These are phyloP conservation scores for Fonsecaea nubica DNA, from an alignment of 2,329 filamentous ascomycete genomes.

Conservation along the genomic window DNA sequence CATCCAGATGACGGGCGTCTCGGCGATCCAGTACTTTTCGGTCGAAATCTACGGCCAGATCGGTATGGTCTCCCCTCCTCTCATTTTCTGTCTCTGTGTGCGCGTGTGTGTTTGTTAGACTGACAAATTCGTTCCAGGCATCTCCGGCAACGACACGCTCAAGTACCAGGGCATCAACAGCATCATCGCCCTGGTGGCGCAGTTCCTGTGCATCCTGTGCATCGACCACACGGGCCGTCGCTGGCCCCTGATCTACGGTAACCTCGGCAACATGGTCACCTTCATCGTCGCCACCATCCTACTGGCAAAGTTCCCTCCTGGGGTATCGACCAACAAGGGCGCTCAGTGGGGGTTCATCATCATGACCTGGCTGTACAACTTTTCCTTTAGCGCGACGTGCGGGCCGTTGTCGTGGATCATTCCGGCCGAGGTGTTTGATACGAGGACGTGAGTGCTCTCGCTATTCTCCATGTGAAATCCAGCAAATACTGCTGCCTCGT, in stretches of 20 bases:
- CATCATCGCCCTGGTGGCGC: conserved; percentile 71
- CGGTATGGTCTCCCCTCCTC: conserved; percentile 42
- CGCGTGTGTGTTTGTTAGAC: too few species aligned
- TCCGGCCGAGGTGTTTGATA: conserved; percentile 75
- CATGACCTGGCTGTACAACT: conserved; percentile 81
- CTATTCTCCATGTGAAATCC: too few species aligned
- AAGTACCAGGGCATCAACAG: conserved; percentile 79
- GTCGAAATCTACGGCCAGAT: conserved; percentile 71
- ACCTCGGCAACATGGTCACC: conserved; percentile 72
- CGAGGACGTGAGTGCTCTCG: conserved; percentile 64
- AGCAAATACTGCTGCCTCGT: too few species aligned
- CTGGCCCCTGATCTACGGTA: conserved; percentile 74
- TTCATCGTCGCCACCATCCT: conserved; percentile 72
- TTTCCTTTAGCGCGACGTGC: conserved; percentile 74
- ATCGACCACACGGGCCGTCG: conserved; percentile 74
- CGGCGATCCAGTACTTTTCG: conserved; percentile 77
- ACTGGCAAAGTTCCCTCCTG: conserved; percentile 67
- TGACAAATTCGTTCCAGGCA: conserved; percentile 59
- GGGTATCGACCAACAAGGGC: conserved; percentile 56
- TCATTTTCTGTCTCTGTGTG: too few species aligned
- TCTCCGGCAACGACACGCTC: conserved; percentile 67
- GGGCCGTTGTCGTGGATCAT: conserved; percentile 70
- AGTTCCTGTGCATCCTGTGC: conserved; percentile 69
- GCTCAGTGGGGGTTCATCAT: conserved; percentile 77
- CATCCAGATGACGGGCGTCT: conserved; percentile 78